Percentiles rank a stretch among this genome's conserved stretches.
These are phyloP conservation scores for Glonium stellatum DNA, from an alignment of 495 filamentous ascomycete genomes.

Conservation along the genomic window DNA sequence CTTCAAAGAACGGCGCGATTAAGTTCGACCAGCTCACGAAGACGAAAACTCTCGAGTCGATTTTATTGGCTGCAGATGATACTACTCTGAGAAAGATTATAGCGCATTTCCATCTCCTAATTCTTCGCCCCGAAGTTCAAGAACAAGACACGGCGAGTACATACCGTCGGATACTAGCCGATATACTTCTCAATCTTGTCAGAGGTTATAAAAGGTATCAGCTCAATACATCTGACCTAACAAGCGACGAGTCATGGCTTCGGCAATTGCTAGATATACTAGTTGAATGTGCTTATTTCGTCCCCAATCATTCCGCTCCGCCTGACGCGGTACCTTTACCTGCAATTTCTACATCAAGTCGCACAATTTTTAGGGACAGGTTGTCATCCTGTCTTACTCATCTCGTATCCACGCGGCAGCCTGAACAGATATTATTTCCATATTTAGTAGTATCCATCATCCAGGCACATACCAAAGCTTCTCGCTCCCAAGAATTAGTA, in stretches of 20 bases:
- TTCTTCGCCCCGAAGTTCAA: constrained; percentile 34
- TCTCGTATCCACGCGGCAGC: constrained; percentile 44
- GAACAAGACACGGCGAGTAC: constrained; percentile 36
- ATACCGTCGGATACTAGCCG: constrained; percentile 46
- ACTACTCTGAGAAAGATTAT: constrained; percentile 39
- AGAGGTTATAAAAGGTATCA: constrained; percentile 28
- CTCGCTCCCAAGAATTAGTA: constrained; percentile 30
- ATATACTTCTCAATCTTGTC: constrained; percentile 46
- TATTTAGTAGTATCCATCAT: constrained; percentile 50
- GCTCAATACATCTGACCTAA: not conserved
- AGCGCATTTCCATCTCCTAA: constrained; percentile 41
- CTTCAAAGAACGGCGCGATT: constrained; percentile 59
- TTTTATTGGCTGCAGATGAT: constrained; percentile 57
- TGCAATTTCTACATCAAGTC: constrained; percentile 51
- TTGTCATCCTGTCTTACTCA: constrained; percentile 63
- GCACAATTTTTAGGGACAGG: constrained; percentile 60
- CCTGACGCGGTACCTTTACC: constrained; percentile 38
- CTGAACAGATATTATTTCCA: constrained; percentile 25
- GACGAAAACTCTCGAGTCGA: constrained; percentile 76
- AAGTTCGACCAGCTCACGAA: constrained; percentile 84
- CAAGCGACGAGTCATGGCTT: constrained; percentile 32
- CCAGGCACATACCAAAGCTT: constrained; percentile 38
- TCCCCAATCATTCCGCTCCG: constrained; percentile 26
- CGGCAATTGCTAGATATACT: constrained; percentile 26
- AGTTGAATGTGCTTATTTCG: constrained; percentile 39